A percentile compares a stretch with the other conserved stretches of the same genome.
Conservation (phyloP, 2,329 filamentous ascomycete species). For the Alternaria infectoria region DNA sequence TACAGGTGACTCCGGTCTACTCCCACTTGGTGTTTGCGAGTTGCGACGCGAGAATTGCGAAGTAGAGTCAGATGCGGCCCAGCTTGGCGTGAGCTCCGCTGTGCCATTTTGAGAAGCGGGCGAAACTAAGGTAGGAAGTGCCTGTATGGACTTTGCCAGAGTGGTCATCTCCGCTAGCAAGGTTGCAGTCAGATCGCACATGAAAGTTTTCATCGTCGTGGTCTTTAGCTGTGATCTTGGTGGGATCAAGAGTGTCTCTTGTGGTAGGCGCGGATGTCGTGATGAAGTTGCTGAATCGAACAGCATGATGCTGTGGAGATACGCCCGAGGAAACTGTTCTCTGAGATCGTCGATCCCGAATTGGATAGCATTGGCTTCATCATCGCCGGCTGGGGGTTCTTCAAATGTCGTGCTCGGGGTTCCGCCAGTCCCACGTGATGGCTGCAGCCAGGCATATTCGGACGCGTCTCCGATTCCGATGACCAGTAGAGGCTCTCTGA, state of each 20-base stretch:
- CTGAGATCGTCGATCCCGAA: conserved; percentile 74
- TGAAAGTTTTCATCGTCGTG: conserved; percentile 66
- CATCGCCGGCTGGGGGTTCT: conserved; percentile 20
- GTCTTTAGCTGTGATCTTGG: conserved; percentile 70
- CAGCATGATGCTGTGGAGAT: conserved; percentile 78
- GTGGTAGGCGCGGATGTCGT: conserved; percentile 55
- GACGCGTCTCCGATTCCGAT: conserved; percentile 84
- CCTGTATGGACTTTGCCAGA: conserved; percentile 56
- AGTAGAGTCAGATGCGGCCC: conserved; percentile 36
- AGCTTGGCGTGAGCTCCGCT: conserved; percentile 35
- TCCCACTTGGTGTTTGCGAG: conserved; percentile 36
- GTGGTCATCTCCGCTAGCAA: conserved; percentile 57
- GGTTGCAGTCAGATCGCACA: conserved; percentile 54
- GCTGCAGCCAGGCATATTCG: conserved; percentile 61
- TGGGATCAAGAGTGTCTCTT: conserved; percentile 75
- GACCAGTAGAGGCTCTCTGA: conserved; percentile 81
- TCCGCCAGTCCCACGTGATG: conserved; percentile 41
- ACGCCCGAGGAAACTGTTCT: conserved; percentile 75
- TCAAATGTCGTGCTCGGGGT: conserved; percentile 12
- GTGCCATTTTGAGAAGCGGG: conserved; percentile 40
- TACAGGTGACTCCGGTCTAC: conserved; percentile 40
- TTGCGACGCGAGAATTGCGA: conserved; percentile 37
- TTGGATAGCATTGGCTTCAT: conserved; percentile 48
- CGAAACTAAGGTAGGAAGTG: conserved; percentile 69
- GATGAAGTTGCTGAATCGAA: conserved; percentile 69